Percentiles rank a stretch among this genome's conserved stretches.
Conservation (phyloP, 179 eudicot species). For the Heliamphora pulchella region DNA sequence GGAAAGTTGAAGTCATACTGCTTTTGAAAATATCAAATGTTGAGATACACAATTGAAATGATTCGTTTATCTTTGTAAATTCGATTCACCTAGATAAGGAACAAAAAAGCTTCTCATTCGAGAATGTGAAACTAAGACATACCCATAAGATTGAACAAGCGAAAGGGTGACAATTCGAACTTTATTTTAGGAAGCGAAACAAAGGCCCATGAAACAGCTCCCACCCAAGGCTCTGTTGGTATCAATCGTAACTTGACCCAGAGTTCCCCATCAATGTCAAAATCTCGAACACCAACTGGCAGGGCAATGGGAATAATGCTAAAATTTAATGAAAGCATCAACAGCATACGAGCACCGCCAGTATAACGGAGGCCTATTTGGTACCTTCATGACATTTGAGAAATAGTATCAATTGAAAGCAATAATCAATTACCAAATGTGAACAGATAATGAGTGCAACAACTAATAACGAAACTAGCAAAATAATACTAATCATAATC, state of each 20-base stretch:
- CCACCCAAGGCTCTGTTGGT: constrained; percentile 93
- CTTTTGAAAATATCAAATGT: background rate
- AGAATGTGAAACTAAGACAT: constrained; percentile 23
- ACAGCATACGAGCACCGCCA: constrained; percentile 96
- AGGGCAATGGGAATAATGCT: constrained; percentile 74
- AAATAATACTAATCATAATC: too few relatives aligned
- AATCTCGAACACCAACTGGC: constrained; percentile 86
- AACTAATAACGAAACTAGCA: background rate
- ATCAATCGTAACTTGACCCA: constrained; percentile 86
- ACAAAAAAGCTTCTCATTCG: background rate
- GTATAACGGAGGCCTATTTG: constrained; percentile 95
- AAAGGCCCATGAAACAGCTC: constrained; percentile 95
- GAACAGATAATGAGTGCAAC: background rate
- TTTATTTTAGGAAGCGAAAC: constrained; percentile 94
- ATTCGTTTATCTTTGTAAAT: background rate
- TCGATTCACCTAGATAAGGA: background rate
- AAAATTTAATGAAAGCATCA: constrained; percentile 73
- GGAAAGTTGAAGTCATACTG: too few relatives aligned
- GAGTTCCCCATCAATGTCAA: constrained; percentile 98
- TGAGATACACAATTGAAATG: background rate
- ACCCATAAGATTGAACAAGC: constrained; percentile 94
- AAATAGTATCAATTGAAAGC: constrained; percentile 10
- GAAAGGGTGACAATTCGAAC: constrained; percentile 83
- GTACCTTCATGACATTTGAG: constrained; percentile 45
- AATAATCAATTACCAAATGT: background rate